Percentiles rank a stretch among this genome's conserved stretches.
phyloP scores from a whole-genome alignment of 441 rosid genomes.

The Populus tomentosa region DNA sequence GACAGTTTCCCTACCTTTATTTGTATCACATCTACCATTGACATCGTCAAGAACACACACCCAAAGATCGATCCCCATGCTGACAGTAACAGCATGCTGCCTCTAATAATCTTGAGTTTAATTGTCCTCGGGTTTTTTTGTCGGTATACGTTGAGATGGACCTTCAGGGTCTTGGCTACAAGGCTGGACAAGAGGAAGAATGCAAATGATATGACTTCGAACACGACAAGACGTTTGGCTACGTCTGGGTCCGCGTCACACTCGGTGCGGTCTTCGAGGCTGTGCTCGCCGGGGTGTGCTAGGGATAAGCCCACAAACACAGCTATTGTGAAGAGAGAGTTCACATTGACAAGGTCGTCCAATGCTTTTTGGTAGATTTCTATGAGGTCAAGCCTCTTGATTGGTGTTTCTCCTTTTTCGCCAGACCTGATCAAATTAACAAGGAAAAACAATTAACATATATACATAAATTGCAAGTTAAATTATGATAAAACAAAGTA shows the following conservation, averaged over 20 bases:
- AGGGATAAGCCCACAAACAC: conserved; percentile 22
- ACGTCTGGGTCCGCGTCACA: conserved; percentile 1
- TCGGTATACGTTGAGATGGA: conserved; percentile 7
- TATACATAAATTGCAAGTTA: not conserved
- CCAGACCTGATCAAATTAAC: not conserved
- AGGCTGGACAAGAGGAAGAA: conserved; percentile 23
- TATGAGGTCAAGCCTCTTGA: not conserved
- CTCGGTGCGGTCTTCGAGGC: conserved; percentile 4
- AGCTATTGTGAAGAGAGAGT: conserved; percentile 27
- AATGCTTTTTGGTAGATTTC: conserved; percentile 16
- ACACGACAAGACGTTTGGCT: not conserved
- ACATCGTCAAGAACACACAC: conserved; percentile 8
- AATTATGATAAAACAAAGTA: not conserved
- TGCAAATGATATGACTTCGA: conserved; percentile 22
- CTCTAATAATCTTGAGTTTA: not conserved
- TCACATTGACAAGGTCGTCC: conserved; percentile 22
- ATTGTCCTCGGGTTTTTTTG: not conserved
- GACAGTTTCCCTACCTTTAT: conserved; percentile 14
- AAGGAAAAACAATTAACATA: not conserved
- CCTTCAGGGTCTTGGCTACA: conserved; percentile 23
- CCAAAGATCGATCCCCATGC: not conserved
- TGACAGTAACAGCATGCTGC: conserved; percentile 7
- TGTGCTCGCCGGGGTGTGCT: not conserved
- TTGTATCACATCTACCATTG: conserved; percentile 22
- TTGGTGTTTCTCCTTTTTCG: not conserved